Percentiles rank a stretch among this genome's conserved stretches.
These are phyloP conservation scores for Colletotrichum sp. DNA, from an alignment of 2,329 filamentous ascomycete species.

Conservation along the genomic window DNA sequence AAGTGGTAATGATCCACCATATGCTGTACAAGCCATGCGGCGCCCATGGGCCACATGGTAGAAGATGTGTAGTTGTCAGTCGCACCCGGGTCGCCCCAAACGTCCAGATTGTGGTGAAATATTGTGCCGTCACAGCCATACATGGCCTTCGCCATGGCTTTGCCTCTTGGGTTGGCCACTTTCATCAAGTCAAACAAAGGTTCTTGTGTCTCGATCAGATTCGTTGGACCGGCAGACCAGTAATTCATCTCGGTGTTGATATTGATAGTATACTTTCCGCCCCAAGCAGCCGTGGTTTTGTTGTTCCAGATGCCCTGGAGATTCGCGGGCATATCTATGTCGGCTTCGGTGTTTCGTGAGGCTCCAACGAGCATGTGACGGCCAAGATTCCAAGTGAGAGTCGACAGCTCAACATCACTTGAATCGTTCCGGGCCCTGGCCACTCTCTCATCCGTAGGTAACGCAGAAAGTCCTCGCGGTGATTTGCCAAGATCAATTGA, in stretches of 20 bases:
- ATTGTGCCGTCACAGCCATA: conserved; percentile 42
- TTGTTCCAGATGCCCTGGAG: conserved; percentile 42
- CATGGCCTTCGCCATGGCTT: conserved; percentile 37
- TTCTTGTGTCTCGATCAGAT: conserved; percentile 39
- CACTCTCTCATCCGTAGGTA: conserved; percentile 6
- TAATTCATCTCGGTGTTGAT: conserved; percentile 49
- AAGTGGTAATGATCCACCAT: conserved; percentile 43
- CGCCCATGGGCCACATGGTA: conserved; percentile 43
- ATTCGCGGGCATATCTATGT: conserved; percentile 32
- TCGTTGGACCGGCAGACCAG: conserved; percentile 37
- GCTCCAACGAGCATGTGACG: conserved; percentile 34
- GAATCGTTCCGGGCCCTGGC: conserved; percentile 17
- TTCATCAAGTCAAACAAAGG: conserved; percentile 44
- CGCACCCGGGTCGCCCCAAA: conserved; percentile 43
- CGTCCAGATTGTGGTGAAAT: conserved; percentile 43
- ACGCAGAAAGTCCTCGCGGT: conserved; percentile 2
- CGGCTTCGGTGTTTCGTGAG: conserved; percentile 24
- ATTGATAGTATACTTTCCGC: conserved; percentile 47
- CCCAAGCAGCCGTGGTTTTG: conserved; percentile 38
- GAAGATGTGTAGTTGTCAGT: conserved; percentile 30
- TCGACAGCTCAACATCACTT: conserved; percentile 29
- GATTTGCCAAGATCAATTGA: conserved; percentile 22
- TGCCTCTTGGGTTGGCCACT: conserved; percentile 33
- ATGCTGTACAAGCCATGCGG: conserved; percentile 43
- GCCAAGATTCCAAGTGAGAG: conserved; percentile 35